Evolutionary conservation across 768 basidiomycete species (phyloP).

Genomic region (Russula griseocarnosa): DNA sequence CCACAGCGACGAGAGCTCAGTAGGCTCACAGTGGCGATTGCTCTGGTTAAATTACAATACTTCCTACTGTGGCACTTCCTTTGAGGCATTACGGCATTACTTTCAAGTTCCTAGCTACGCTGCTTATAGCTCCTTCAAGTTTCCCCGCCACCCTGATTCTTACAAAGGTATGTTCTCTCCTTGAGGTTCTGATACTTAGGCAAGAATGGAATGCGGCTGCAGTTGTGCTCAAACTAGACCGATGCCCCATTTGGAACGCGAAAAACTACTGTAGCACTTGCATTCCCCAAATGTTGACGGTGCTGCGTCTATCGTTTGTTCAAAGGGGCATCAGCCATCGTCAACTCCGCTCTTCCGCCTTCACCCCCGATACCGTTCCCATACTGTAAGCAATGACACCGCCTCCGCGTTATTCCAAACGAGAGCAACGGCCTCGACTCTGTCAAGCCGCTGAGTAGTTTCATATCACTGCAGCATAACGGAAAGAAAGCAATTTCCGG

Average conservation of each 20-base stretch:
- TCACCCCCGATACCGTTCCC: background rate
- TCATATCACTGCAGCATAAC: too few relatives aligned
- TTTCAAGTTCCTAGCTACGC: background rate
- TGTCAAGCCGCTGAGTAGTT: background rate
- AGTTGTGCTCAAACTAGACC: background rate
- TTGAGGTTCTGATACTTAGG: background rate
- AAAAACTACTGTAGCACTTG: too few relatives aligned
- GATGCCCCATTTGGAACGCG: background rate
- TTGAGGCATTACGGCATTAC: too few relatives aligned
- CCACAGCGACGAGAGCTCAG: slow-evolving; percentile 4
- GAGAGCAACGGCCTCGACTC: background rate
- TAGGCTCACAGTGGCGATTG: background rate
- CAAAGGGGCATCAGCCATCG: background rate
- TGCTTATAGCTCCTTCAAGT: background rate
- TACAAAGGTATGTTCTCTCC: background rate
- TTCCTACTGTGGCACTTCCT: background rate
- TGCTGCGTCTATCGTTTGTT: background rate
- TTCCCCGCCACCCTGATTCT: background rate
- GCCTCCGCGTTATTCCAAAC: background rate
- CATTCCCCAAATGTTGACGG: background rate
- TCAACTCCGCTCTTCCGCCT: background rate
- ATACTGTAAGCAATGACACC: background rate
- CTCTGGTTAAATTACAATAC: background rate
- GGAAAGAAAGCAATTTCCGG: background rate
- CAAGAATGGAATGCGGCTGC: background rate